A percentile compares a stretch with the other conserved stretches of the same genome.
Conservation (phyloP, 228 moss, liverwort and hornwort genomes). For the Sphagnum magellanicum region DNA sequence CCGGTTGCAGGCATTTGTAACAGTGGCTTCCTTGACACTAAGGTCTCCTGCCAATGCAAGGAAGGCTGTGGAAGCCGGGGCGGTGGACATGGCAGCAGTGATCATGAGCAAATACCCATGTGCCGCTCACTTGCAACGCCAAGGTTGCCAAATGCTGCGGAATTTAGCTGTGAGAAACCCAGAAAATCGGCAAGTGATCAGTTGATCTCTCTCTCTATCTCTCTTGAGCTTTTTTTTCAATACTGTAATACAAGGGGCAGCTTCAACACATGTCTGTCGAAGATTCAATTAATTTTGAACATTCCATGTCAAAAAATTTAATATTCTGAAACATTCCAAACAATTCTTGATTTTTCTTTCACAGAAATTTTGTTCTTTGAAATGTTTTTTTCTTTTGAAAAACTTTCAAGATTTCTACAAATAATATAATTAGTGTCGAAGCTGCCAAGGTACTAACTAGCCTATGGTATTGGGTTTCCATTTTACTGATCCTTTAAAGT, state of each 20-base stretch:
- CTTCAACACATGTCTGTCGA: not conserved
- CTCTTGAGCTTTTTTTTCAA: not conserved
- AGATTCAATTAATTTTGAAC: not conserved
- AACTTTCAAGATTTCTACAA: no score
- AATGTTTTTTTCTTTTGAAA: no score
- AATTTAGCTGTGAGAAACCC: slow-evolving; percentile 38
- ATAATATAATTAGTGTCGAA: no score
- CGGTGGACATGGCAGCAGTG: slow-evolving; percentile 26
- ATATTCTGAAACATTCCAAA: not conserved
- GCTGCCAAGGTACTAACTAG: no score
- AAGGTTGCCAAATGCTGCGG: slow-evolving; percentile 40
- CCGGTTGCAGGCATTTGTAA: slow-evolving; percentile 26
- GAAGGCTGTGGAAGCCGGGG: slow-evolving; percentile 32
- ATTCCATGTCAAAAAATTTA: not conserved
- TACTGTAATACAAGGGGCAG: not conserved
- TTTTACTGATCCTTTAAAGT: no score
- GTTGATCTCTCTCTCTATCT: not conserved
- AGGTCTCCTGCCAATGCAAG: slow-evolving; percentile 41
- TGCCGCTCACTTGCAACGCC: slow-evolving; percentile 28
- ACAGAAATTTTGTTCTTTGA: no score
- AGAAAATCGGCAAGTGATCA: slow-evolving; percentile 29
- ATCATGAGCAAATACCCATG: slow-evolving; percentile 26
- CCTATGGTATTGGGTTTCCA: no score
- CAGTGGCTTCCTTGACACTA: slow-evolving; percentile 32
- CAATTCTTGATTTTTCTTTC: no score